Evolutionary conservation across 2,329 filamentous ascomycete genomes (phyloP).

Genomic region (Moelleriella libera): DNA sequence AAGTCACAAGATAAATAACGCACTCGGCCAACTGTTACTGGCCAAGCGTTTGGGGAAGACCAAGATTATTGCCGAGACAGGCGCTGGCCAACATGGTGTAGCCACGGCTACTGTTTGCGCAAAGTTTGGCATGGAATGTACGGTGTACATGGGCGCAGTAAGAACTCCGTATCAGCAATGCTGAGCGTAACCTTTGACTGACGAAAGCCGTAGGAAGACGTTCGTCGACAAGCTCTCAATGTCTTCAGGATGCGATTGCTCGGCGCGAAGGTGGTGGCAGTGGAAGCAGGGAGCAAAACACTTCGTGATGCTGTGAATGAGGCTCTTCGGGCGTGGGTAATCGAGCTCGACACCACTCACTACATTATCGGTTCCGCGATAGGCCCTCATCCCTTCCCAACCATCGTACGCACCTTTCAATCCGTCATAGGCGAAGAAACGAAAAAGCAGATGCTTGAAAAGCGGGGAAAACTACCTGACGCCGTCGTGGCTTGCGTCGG

Average conservation of each 20-base stretch:
- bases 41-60: conserved; percentile 83
- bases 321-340: conserved; percentile 86
- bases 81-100: conserved; percentile 94
- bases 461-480: conserved; percentile 80
- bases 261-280: conserved; percentile 81
- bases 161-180: conserved; percentile 7
- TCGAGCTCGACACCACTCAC: conserved; percentile 83
- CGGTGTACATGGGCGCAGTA: conserved; percentile 88
- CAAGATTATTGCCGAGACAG: conserved; percentile 94
- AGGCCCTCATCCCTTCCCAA: conserved; percentile 93
- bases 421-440: conserved; percentile 93
- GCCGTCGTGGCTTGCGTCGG: conserved; percentile 95
- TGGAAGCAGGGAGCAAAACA: conserved; percentile 77
- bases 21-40: conserved; percentile 80
- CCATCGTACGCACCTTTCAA: conserved; percentile 95
- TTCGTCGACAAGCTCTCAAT: conserved; percentile 88
- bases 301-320: conserved; percentile 88
- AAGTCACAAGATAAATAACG: conserved; percentile 99
- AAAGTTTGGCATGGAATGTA: conserved; percentile 97
- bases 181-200: conserved; percentile 6
- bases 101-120: conserved; percentile 95
- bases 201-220: conserved; percentile 53
- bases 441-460: conserved; percentile 75
- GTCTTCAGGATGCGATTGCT: conserved; percentile 97
- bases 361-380: conserved; percentile 98